These are phyloP conservation scores for Flaveria brownii DNA, from an alignment of 129 eudicot genomes.

Conservation along the genomic window DNA sequence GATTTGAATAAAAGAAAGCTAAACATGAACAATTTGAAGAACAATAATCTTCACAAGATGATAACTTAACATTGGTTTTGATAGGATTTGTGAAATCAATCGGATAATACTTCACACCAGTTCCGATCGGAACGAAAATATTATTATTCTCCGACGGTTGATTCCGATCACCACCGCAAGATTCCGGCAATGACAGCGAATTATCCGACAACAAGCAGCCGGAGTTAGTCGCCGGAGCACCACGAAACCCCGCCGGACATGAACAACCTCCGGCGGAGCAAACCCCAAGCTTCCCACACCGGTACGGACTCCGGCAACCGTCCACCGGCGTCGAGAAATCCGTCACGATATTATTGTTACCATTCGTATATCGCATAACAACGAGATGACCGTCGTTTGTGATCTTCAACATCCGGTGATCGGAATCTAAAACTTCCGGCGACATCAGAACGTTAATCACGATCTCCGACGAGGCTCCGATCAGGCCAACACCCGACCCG, in stretches of 20 bases:
- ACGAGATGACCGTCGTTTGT: constrained; percentile 46
- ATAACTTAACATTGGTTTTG: constrained; percentile 33
- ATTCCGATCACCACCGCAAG: constrained; percentile 45
- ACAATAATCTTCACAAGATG: constrained; percentile 63
- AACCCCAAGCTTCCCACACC: constrained; percentile 58
- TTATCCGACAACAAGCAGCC: constrained; percentile 48
- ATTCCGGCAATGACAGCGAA: constrained; percentile 43
- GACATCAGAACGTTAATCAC: constrained; percentile 35
- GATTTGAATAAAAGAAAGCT: constrained; percentile 55
- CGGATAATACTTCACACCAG: constrained; percentile 54
- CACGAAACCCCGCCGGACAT: constrained; percentile 57
- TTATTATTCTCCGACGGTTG: constrained; percentile 31
- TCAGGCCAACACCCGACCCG: constrained; percentile 57
- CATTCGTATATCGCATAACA: constrained; percentile 35
- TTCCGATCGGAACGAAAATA: constrained; percentile 44
- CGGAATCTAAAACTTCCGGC: constrained; percentile 1
- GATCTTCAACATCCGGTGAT: constrained; percentile 50
- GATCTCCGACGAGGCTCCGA: constrained; percentile 37
- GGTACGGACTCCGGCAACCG: constrained; percentile 49
- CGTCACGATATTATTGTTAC: neutral
- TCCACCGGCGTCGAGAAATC: constrained; percentile 55
- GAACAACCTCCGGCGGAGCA: constrained; percentile 52
- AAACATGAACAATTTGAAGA: constrained; percentile 64
- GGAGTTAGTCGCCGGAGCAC: constrained; percentile 17
- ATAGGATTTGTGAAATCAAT: constrained; percentile 49